Conservation (phyloP, 257 asterid genomes). For the Catharanthus roseus region DNA sequence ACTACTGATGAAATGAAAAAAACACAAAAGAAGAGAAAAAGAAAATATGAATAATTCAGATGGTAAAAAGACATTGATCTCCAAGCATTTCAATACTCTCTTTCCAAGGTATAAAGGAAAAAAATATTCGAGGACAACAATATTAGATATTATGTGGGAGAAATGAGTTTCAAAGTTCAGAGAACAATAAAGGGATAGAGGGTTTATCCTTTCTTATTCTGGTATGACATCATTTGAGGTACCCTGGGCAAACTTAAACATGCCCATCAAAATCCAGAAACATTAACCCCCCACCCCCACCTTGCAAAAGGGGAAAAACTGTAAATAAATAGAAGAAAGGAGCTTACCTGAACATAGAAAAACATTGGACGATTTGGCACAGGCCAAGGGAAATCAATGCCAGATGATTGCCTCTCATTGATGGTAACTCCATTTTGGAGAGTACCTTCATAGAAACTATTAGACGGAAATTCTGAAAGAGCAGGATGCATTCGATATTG, state of each 20-base stretch:
- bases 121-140: background rate
- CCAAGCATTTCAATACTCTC: background rate
- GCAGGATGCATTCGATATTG: slow-evolving; percentile 99
- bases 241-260: background rate
- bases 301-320: background rate
- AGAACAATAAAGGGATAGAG: background rate
- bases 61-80: background rate
- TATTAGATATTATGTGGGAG: background rate
- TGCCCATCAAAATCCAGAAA: background rate
- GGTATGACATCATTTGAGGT: background rate
- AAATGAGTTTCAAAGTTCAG: background rate
- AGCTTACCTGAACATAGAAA: slow-evolving; percentile 89
- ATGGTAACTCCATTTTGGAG: slow-evolving; percentile 98
- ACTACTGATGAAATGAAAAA: background rate
- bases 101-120: background rate
- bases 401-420: slow-evolving; percentile 87
- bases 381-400: slow-evolving; percentile 99
- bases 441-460: slow-evolving; percentile 97
- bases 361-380: slow-evolving; percentile 98
- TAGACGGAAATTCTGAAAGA: slow-evolving; percentile 92
- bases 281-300: background rate
- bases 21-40: slow-evolving; percentile 3
- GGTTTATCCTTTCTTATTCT: background rate
- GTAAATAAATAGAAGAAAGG: no score
- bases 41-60: background rate